Evolutionary conservation across 1,139 yeast species (phyloP).

Genomic region (Lodderomyces orthopsilosis): DNA sequence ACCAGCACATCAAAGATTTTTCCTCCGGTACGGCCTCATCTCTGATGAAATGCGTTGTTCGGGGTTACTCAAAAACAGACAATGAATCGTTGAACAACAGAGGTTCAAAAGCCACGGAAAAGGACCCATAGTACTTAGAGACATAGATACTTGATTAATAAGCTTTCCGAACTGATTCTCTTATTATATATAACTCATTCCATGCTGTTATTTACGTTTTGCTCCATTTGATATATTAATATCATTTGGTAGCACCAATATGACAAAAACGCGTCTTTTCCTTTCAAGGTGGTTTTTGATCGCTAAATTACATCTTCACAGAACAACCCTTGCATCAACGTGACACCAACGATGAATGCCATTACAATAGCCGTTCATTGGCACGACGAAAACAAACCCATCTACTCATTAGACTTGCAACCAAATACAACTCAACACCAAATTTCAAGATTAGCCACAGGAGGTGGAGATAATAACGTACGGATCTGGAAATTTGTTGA

Average conservation of each 20-base stretch:
- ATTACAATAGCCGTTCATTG: constrained; percentile 69
- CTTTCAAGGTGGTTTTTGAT: background rate
- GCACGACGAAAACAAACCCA: constrained; percentile 81
- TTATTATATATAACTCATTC: too few species aligned
- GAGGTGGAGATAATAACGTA: constrained; percentile 92
- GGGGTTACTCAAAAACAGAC: background rate
- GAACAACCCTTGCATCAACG: background rate
- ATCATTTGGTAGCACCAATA: background rate
- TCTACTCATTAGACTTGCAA: constrained; percentile 80
- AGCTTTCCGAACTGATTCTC: too few species aligned
- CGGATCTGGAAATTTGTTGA: constrained; percentile 52
- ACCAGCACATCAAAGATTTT: background rate
- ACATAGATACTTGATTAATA: too few species aligned
- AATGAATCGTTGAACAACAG: too few species aligned
- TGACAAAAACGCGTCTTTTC: background rate
- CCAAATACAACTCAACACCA: constrained; percentile 29
- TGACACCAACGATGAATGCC: constrained; percentile 44
- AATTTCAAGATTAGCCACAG: constrained; percentile 63
- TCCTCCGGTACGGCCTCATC: background rate
- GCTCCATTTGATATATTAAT: too few species aligned
- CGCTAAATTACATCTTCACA: background rate
- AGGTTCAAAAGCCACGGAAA: background rate
- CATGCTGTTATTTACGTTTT: too few species aligned
- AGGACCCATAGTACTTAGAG: too few species aligned
- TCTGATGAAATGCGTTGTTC: background rate